These are phyloP conservation scores for Colletotrichum karsti DNA, from an alignment of 2,329 filamentous ascomycete genomes.

Conservation along the genomic window DNA sequence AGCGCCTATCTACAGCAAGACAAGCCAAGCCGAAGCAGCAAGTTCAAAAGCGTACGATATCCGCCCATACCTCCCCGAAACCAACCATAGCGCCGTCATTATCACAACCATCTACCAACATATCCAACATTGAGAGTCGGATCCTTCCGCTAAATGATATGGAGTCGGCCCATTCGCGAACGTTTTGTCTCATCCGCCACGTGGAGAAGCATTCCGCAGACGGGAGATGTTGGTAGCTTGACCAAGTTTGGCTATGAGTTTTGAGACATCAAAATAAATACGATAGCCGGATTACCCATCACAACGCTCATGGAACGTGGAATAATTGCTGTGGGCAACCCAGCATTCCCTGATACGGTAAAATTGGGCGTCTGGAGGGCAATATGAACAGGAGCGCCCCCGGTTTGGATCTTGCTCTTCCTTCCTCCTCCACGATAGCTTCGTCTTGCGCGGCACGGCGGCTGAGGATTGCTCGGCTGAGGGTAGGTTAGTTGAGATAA, in stretches of 20 bases:
- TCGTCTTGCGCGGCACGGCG: background rate
- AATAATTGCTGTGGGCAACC: slow-evolving; percentile 21
- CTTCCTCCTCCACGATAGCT: background rate
- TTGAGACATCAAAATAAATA: slow-evolving; percentile 14
- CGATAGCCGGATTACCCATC: background rate
- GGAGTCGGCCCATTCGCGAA: background rate
- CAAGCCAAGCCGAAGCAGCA: background rate
- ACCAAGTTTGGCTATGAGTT: background rate
- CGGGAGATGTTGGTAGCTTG: too few species aligned
- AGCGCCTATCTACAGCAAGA: too few species aligned
- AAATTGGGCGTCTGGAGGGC: background rate
- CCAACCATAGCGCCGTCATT: too few species aligned
- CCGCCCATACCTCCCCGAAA: too few species aligned
- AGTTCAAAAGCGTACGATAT: background rate
- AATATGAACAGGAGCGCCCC: background rate
- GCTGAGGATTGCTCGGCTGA: background rate
- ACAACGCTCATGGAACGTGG: background rate
- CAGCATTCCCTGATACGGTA: background rate
- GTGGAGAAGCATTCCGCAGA: background rate
- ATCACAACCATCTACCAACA: background rate
- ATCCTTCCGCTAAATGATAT: background rate
- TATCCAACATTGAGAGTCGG: too few species aligned
- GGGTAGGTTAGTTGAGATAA: too few species aligned
- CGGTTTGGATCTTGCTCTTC: background rate
- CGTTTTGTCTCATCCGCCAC: background rate